These are phyloP conservation scores for Linaria vulgaris DNA, from an alignment of 257 asterid species.

Conservation along the genomic window DNA sequence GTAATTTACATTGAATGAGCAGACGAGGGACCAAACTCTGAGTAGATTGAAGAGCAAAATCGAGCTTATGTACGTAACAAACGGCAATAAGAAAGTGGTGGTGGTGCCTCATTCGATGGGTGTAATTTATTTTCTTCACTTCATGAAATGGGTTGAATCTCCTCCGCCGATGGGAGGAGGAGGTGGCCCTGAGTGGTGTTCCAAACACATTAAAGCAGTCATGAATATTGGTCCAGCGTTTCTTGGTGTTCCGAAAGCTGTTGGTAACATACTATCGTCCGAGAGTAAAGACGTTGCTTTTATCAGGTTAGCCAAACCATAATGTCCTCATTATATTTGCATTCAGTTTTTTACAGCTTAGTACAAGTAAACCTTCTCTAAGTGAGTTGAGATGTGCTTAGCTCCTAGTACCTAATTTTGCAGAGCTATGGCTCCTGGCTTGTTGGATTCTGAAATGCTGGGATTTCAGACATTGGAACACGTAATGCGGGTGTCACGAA, in stretches of 20 bases:
- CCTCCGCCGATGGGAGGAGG: conserved; percentile 83
- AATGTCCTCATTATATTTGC: background rate
- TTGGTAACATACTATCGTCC: conserved; percentile 64
- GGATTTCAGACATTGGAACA: conserved; percentile 77
- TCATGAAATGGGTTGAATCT: conserved; percentile 90
- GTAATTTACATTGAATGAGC: conserved; percentile 24
- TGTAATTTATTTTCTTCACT: conserved; percentile 76
- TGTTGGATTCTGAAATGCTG: conserved; percentile 63
- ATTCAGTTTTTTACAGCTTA: background rate
- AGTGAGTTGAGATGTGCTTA: background rate
- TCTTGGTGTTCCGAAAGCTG: conserved; percentile 87
- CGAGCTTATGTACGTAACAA: conserved; percentile 76
- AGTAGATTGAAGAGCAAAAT: conserved; percentile 90
- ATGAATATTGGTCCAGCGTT: conserved; percentile 81
- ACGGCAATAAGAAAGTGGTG: conserved; percentile 73
- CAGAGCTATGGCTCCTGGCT: conserved; percentile 85
- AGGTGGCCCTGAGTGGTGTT: conserved; percentile 83
- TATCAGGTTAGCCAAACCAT: conserved; percentile 51
- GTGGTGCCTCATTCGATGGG: conserved; percentile 99
- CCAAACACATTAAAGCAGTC: conserved; percentile 75
- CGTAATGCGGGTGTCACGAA: conserved; percentile 65
- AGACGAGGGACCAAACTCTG: conserved; percentile 79
- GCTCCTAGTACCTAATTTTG: conserved; percentile 1
- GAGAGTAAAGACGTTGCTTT: conserved; percentile 87
- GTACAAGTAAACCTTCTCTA: too few relatives aligned